Percentiles rank a stretch among this genome's conserved stretches.
These are phyloP conservation scores for Panaeolus cyanescens DNA, from an alignment of 768 basidiomycete species.

Conservation along the genomic window DNA sequence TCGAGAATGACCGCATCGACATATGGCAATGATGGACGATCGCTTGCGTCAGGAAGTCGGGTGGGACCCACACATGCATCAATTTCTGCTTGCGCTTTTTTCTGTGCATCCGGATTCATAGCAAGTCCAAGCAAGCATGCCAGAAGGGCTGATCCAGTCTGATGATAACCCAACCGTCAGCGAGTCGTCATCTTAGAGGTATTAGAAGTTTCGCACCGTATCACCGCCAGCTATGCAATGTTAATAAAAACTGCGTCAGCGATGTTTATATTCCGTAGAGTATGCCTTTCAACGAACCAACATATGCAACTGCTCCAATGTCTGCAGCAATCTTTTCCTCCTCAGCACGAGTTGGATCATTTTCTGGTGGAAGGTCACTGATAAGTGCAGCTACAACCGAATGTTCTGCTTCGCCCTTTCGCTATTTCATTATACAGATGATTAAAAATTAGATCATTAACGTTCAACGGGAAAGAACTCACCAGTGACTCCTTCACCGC, in stretches of 20 bases:
- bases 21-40: slow-evolving; percentile 51
- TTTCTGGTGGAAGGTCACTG: not conserved
- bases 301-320: not conserved
- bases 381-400: slow-evolving; percentile 29
- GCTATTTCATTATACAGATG: no score
- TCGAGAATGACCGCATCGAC: slow-evolving; percentile 46
- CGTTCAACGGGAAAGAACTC: slow-evolving; percentile 5
- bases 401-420: slow-evolving; percentile 33
- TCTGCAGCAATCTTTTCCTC: not conserved
- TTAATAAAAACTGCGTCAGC: slow-evolving; percentile 38
- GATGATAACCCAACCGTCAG: slow-evolving; percentile 29
- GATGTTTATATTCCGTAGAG: no score
- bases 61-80: slow-evolving; percentile 40
- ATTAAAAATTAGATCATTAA: not conserved
- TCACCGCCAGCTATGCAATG: slow-evolving; percentile 47
- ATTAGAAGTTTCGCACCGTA: slow-evolving; percentile 1
- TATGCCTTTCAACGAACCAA: not conserved
- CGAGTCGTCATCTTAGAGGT: not conserved
- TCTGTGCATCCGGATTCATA: slow-evolving; percentile 44
- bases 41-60: slow-evolving; percentile 40
- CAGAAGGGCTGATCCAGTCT: slow-evolving; percentile 45
- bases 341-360: not conserved
- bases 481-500: slow-evolving; percentile 51
- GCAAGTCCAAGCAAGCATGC: slow-evolving; percentile 53
- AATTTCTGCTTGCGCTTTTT: slow-evolving; percentile 54